Evolutionary conservation across 2,329 filamentous ascomycete species (phyloP), one percentile per base, ranked within the genome.

Genomic region (Cordyceps cateniannulata): DNA sequence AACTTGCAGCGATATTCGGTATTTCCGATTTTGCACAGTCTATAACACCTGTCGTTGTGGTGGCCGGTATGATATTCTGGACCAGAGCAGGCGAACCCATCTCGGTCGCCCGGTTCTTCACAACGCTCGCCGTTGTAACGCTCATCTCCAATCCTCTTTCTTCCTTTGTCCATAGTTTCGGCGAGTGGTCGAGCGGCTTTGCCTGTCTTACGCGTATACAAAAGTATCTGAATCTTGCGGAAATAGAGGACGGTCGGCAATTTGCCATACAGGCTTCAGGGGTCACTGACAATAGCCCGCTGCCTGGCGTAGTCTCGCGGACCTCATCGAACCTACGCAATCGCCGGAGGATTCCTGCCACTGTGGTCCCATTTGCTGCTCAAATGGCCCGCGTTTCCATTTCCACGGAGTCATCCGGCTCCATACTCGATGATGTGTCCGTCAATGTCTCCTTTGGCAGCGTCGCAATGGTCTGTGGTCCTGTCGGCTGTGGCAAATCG

Each of bases 401-500:
- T n/a, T 7, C 14, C 7, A 52, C 38, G 7, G 57, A 60, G 7
- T 18, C 20, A 10, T 35, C 48, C 5, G 40, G 40, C 14, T 52
- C 48, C 10, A 47, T 60, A 18, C 25, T 60, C 4, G 27, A 25
- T 25, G 49, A 53, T 24, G 25, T 60, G 5, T 45, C 38, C 16
- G 3, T 60, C 5, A 24, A 45, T n/a, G 25, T 53, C 5, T 20
- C 49, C 4, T 62, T 63, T 16, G 69, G 69, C 18, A 68, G 68
- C 0, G 64, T 70, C 7, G 68, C 70, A 16, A 69, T 72, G 60
- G 40, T 74, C 5, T 59, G 72, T 14, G 71, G 72, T 0, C 71
- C 71, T 0, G 66, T 74, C 12, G 69, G 69, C 3, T 70, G 66
- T 9, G 71, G 71, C 9, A 73, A 73, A 42, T 73, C 71, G 0